These are phyloP conservation scores for Breynia disticha DNA, from an alignment of 441 rosid species.

Conservation along the genomic window DNA sequence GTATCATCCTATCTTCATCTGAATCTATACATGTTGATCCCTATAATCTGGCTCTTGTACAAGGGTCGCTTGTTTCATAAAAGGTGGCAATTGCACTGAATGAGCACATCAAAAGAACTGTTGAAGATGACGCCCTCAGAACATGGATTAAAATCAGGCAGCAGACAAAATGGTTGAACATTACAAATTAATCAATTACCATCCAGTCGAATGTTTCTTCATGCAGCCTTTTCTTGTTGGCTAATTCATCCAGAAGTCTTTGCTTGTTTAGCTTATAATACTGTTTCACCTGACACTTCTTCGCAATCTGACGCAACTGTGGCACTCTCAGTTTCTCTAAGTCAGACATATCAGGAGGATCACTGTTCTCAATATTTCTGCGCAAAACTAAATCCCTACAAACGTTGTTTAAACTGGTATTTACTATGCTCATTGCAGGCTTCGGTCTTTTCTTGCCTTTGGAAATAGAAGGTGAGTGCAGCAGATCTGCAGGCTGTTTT, in stretches of 20 bases:
- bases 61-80: no score
- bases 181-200: slow-evolving; percentile 15
- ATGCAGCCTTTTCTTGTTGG: slow-evolving; percentile 30
- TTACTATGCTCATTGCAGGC: slow-evolving; percentile 10
- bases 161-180: slow-evolving; percentile 8
- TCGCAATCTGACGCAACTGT: slow-evolving; percentile 39
- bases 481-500: slow-evolving; percentile 17
- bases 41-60: no score
- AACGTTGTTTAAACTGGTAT: slow-evolving; percentile 13
- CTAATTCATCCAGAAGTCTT: slow-evolving; percentile 29
- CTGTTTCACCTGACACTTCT: slow-evolving; percentile 26
- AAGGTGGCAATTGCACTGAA: no score
- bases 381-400: slow-evolving; percentile 17
- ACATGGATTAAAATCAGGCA: not conserved
- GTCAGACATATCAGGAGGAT: slow-evolving; percentile 9
- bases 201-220: slow-evolving; percentile 18
- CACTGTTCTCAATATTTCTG: slow-evolving; percentile 13
- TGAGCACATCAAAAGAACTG: not conserved
- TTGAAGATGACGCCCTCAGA: not conserved
- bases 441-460: slow-evolving; percentile 22
- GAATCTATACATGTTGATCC: no score
- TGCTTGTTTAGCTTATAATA: slow-evolving; percentile 36
- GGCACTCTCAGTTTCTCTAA: slow-evolving; percentile 31
- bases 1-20: no score
- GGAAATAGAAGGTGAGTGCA: slow-evolving; percentile 16